These are phyloP conservation scores for Pseudoscleropodium purum DNA, from an alignment of 225 moss, liverwort and hornwort species.

Conservation along the genomic window DNA sequence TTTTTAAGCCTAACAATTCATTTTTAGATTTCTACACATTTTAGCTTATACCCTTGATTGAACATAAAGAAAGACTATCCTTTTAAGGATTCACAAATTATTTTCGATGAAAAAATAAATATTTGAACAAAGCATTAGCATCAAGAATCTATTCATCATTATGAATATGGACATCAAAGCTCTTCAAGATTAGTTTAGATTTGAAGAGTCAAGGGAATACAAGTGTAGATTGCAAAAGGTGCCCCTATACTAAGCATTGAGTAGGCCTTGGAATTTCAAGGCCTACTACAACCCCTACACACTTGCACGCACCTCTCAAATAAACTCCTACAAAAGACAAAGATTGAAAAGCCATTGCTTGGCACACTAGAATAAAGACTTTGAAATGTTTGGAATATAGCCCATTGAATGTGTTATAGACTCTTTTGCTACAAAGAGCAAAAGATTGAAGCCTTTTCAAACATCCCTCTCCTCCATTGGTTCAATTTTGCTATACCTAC, in stretches of 20 bases:
- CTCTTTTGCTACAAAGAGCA: accelerated
- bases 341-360: background rate
- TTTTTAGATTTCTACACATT: background rate
- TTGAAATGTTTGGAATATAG: background rate
- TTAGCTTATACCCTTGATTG: background rate
- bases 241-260: background rate
- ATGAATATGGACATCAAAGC: background rate
- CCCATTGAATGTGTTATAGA: accelerated
- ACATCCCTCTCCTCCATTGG: background rate
- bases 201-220: background rate
- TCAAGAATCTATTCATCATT: background rate
- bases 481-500: background rate
- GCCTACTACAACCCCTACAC: background rate
- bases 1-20: background rate
- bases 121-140: background rate
- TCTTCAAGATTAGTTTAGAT: background rate
- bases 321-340: accelerated
- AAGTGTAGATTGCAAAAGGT: accelerated
- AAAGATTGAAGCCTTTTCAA: background rate
- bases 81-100: background rate
- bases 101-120: background rate
- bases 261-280: background rate
- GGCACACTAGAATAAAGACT: background rate
- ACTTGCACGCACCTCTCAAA: background rate
- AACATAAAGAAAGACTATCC: background rate